phyloP scores from a whole-genome alignment of 176 grass and related monocot species.

The barley (Hordeum vulgare) region MorexV3_pseudomolecules_assembly NC_058518.1:487371385-487371884 shows the following conservation, averaged over 20 bases:
- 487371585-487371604: background rate
- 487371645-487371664: background rate
- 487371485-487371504: too few species aligned
- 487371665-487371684: constrained; percentile 18
- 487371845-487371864: too few species aligned
- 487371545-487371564: background rate
- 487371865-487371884: too few species aligned
- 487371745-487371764: background rate
- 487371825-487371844: too few species aligned
- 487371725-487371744: background rate
- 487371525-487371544: background rate
- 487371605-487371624: background rate
- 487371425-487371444: too few species aligned
- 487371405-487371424: too few species aligned
- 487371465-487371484: too few species aligned
- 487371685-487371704: background rate
- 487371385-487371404: too few species aligned
- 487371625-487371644: background rate
- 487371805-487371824: too few species aligned
- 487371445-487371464: too few species aligned
- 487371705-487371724: background rate
- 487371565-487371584: background rate
- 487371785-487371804: background rate
- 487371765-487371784: background rate
- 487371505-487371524: too few species aligned